Base-by-base conservation (phyloP, 768 basidiomycete species). In the Trametopsis cervina region DNA sequence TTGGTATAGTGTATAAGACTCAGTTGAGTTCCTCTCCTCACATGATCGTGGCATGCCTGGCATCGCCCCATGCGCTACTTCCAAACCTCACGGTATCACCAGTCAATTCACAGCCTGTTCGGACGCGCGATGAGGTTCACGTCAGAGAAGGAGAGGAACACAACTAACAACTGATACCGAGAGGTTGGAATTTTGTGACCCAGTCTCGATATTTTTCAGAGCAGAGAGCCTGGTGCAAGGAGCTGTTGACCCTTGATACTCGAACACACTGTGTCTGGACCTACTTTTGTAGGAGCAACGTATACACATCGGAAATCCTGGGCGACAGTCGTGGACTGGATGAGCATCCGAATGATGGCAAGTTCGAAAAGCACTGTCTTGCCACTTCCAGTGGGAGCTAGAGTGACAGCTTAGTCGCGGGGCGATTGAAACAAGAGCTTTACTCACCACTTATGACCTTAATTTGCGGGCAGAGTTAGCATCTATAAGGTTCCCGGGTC, bases 341-440 rank as follows among this genome's bases (percentile, higher is more conserved):
- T 68, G 24, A 91, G 65, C 71, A 89, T 75, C 25, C 80, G 79
- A 43, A 98, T 78, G 46, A 97, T 87, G 2, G 88, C 80, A 12
- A 99, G 69, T 61, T 99, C 96, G 56, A 98, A 99, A 23, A 98
- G 67, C 7, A 87, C 90, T 0, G 96, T 99, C 66, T 98, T 98
- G 23, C 96, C 96, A 43, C 90, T 89, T 23, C 94, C 92, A 12
- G 96, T 98, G 0, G 96, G 96, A 2, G 95, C 94, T 91, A 60
- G 10, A 43, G 22, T 18, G 7, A 1, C 40, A 33, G 39, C 13
- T 42, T 37, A 5, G 42, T 42, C 42, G 21, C 38, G 38, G 23
- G 50, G 40, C 43, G 42, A 59, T 33, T 20, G 13, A 52, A 23
- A 15, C 5, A 52, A 36, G 37, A 40, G 27, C 44, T 49, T 54